A percentile compares a stretch with the other conserved stretches of the same genome.
phyloP scores from a whole-genome alignment of 129 eudicot genomes.

The Helichrysum umbraculigerum region DNA sequence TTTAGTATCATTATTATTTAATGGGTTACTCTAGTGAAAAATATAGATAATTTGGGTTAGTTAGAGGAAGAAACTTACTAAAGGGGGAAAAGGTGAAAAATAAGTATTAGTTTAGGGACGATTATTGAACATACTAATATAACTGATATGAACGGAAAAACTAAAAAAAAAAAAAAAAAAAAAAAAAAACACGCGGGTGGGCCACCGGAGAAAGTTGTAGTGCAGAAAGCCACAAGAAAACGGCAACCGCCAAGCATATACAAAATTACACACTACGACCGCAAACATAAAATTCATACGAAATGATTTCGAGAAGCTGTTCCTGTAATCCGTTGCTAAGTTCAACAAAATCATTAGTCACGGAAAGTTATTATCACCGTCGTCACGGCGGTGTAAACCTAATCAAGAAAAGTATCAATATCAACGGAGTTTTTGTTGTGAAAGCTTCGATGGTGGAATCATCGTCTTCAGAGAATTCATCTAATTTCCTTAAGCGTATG shows the following conservation, averaged over 20 bases:
- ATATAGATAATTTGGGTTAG: not conserved
- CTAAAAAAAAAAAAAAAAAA: not conserved
- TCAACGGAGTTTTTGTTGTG: slow-evolving; percentile 19
- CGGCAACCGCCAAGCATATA: not conserved
- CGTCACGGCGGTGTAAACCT: slow-evolving; percentile 12
- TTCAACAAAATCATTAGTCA: slow-evolving; percentile 6
- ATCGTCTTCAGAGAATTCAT: slow-evolving; percentile 48
- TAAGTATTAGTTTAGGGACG: not conserved
- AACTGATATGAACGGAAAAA: not conserved
- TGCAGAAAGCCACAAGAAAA: slow-evolving; percentile 24
- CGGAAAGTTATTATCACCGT: slow-evolving; percentile 2
- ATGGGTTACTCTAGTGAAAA: not conserved
- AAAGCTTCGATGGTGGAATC: slow-evolving; percentile 75
- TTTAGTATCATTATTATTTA: no score
- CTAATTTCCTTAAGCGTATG: slow-evolving; percentile 58
- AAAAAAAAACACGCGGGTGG: slow-evolving; percentile 31
- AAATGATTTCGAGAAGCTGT: slow-evolving; percentile 26
- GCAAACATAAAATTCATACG: not conserved
- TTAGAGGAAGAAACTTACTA: not conserved
- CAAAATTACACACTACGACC: not conserved
- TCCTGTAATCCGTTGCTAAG: slow-evolving; percentile 20
- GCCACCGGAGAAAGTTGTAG: slow-evolving; percentile 18
- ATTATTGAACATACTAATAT: not conserved
- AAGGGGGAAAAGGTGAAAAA: not conserved
- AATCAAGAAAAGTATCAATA: slow-evolving; percentile 3